Evolutionary conservation across 2,329 filamentous ascomycete species (phyloP).

Genomic region (Cordyceps farinosa): DNA sequence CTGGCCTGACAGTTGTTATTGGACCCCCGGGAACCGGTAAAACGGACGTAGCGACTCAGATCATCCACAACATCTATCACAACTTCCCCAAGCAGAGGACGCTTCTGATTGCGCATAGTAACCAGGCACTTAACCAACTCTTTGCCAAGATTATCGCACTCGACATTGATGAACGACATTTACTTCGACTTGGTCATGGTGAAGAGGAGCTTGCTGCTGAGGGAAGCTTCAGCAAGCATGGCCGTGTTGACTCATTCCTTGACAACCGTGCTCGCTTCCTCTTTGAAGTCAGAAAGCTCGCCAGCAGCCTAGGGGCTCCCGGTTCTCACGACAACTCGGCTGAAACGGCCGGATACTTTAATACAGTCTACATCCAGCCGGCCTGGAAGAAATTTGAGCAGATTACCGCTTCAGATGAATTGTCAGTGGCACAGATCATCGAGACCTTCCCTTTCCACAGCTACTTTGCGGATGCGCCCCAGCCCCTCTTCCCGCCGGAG

Average conservation of each 20-base stretch:
- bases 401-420: constrained; percentile 50
- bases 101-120: constrained; percentile 90
- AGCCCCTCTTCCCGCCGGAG: constrained; percentile 72
- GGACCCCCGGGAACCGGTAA: constrained; percentile 96
- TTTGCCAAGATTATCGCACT: constrained; percentile 97
- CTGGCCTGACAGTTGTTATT: constrained; percentile 88
- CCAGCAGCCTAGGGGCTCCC: constrained; percentile 77
- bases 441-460: constrained; percentile 79
- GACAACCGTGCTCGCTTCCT: constrained; percentile 79
- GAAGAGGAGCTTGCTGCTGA: constrained; percentile 91
- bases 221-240: constrained; percentile 87
- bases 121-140: constrained; percentile 94
- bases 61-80: constrained; percentile 98
- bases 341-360: constrained; percentile 96
- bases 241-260: constrained; percentile 90
- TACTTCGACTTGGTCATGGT: constrained; percentile 87
- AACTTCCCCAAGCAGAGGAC: constrained; percentile 94
- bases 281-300: constrained; percentile 79
- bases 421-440: constrained; percentile 59
- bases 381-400: constrained; percentile 81
- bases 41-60: constrained; percentile 97
- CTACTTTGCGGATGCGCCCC: constrained; percentile 84
- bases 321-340: constrained; percentile 95
- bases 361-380: constrained; percentile 84
- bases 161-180: constrained; percentile 91